Base-by-base conservation (phyloP, 331 rosid genomes). In the Spiraea crenata region DNA sequence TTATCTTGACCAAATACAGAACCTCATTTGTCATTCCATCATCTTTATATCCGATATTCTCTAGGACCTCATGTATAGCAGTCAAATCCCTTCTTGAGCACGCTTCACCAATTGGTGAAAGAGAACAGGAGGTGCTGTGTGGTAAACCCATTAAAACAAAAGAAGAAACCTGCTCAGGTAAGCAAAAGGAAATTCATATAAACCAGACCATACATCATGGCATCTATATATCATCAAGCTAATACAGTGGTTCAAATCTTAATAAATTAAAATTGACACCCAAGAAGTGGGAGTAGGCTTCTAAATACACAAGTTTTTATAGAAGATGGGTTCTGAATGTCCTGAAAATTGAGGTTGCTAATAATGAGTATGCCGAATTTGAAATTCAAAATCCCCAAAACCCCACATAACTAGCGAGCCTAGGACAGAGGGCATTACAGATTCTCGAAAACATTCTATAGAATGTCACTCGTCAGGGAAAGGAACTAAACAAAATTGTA, bases 1-100 rank as follows among this genome's bases (percentile, higher is more conserved):
- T 56, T 15, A 70, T 55, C 42, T 20, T 71, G 77, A 46, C 7
- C 19, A 60, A 58, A 68, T 58, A 70, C 42, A 63, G 70, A 83
- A 91, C 92, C 92, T 91, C 96, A 72, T 88, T 91, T 42, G 88
- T 67, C 63, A 87, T 88, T 80, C 92, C 98, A 52, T 89, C 96
- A 66, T 87, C 93, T 73, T 89, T 89, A 48, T 92, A 89, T 80
- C 96, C 85, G 35, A 81, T 52, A 59, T 57, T 84, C 50, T 92
- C 90, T 76, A 92, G 78, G 80, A 92, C 80, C 80, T 92, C 97
- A 63, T 87, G 92, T 49, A 92, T 62, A 69, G 96, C 90, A 79
- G 93, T 89, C 79, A 85, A 76, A 83, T 87, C 97, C 84, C 77
- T 90, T 83, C 93, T 87, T 50, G 84, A 79, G 81, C 96, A 92